A percentile compares a stretch with the other conserved stretches of the same genome.
phyloP scores from a whole-genome alignment of 768 basidiomycete genomes.

The Pulveroboletus sp. region DNA sequence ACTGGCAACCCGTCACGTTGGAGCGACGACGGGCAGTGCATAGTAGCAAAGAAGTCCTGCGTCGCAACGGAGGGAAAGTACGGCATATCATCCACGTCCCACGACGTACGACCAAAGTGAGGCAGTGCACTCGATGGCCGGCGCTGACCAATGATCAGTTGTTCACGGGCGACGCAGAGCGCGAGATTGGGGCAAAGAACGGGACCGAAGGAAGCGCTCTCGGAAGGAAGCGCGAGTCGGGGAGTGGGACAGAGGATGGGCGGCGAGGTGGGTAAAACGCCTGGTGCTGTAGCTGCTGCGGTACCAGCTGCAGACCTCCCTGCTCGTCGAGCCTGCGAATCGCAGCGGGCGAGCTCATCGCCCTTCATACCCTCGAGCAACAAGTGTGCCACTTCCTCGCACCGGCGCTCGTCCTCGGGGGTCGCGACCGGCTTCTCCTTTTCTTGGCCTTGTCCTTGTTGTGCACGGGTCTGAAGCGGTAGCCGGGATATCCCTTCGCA shows the following conservation, averaged over 20 bases:
- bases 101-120: conserved; percentile 24
- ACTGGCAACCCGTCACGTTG: conserved; percentile 45
- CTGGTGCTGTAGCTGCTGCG: conserved; percentile 3
- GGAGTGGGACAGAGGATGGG: conserved; percentile 61
- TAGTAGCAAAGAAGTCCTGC: conserved; percentile 8
- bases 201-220: conserved; percentile 45
- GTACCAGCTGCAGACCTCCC: conserved; percentile 1
- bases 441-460: too few relatives aligned
- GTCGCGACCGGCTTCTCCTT: too few relatives aligned
- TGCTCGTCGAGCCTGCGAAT: conserved; percentile 48
- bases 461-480: too few relatives aligned
- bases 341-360: conserved; percentile 58
- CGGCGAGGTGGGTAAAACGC: conserved; percentile 44
- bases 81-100: too few relatives aligned
- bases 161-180: conserved; percentile 41
- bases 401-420: too few relatives aligned
- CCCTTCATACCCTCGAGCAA: conserved; percentile 73
- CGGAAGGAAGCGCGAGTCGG: conserved; percentile 35
- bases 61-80: background rate
- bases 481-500: conserved; percentile 59
- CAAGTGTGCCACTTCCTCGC: too few relatives aligned
- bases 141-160: conserved; percentile 41
- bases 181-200: conserved; percentile 39
- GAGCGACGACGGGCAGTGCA: conserved; percentile 24
- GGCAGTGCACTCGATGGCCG: conserved; percentile 50